phyloP scores from a whole-genome alignment of 1,139 yeast genomes.

The Kodamaea fungicola region DNA sequence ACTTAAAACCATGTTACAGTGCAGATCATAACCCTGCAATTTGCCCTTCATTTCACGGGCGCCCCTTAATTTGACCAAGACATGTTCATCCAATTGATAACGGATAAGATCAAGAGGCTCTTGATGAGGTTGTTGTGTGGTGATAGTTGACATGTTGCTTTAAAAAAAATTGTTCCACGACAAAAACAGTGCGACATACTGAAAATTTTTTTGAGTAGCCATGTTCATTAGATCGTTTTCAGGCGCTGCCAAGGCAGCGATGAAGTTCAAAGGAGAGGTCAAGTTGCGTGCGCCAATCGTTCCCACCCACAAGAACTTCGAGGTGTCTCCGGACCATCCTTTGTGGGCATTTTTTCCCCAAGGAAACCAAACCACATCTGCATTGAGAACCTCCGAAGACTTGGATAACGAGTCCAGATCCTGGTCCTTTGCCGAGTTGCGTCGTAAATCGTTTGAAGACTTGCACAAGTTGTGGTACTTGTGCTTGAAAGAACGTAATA shows the following conservation, averaged over 20 bases:
- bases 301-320: conserved; percentile 71
- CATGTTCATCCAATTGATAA: conserved; percentile 80
- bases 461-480: conserved; percentile 89
- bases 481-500: conserved; percentile 78
- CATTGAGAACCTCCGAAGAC: conserved; percentile 58
- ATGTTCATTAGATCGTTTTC: background rate
- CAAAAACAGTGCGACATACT: background rate
- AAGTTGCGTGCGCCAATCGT: conserved; percentile 79
- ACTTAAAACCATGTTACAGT: conserved; percentile 92
- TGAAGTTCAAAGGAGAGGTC: conserved; percentile 27
- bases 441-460: conserved; percentile 90
- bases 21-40: conserved; percentile 93
- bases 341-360: conserved; percentile 89
- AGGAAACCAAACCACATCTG: conserved; percentile 41
- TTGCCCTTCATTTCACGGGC: conserved; percentile 90
- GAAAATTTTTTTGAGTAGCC: background rate
- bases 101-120: conserved; percentile 86
- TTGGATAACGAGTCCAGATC: conserved; percentile 61
- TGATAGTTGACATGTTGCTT: conserved; percentile 15
- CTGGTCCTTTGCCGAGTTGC: conserved; percentile 85
- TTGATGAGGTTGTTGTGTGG: conserved; percentile 34
- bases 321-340: conserved; percentile 83
- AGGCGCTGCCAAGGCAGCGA: conserved; percentile 10
- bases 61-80: conserved; percentile 90
- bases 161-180: background rate